Conservation (phyloP, 768 basidiomycete genomes). For the Suillus paluster region DNA sequence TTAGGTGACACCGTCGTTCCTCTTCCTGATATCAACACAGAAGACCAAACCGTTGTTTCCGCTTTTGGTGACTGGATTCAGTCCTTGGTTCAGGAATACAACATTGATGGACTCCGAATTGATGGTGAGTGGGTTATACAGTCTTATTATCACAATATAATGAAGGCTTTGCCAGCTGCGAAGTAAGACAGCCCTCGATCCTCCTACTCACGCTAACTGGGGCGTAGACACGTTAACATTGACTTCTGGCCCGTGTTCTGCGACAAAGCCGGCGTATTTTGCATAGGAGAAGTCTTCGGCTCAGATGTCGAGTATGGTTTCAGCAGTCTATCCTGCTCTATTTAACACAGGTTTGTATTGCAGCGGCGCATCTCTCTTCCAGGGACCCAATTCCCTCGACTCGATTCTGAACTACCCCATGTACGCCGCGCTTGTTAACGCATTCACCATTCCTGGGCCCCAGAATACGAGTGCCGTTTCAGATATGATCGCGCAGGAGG, state of each 20-base stretch:
- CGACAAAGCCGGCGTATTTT: conserved; percentile 78
- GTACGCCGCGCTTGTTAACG: conserved; percentile 64
- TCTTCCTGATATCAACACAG: conserved; percentile 80
- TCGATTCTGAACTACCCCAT: conserved; percentile 76
- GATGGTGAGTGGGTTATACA: conserved; percentile 50
- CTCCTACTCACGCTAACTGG: background rate
- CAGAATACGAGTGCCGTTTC: conserved; percentile 62
- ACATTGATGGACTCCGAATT: conserved; percentile 86
- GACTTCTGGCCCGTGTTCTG: conserved; percentile 82
- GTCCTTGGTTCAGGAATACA: conserved; percentile 68
- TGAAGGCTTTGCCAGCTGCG: conserved; percentile 26
- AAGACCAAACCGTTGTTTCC: conserved; percentile 62
- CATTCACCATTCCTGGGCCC: conserved; percentile 73
- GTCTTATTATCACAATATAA: background rate
- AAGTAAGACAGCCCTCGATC: conserved; percentile 28
- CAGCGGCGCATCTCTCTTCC: conserved; percentile 61
- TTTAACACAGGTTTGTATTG: conserved; percentile 16
- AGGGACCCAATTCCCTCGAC: conserved; percentile 65
- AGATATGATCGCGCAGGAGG: conserved; percentile 55
- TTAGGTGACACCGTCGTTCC: conserved; percentile 77
- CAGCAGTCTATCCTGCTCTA: background rate
- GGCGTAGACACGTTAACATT: conserved; percentile 63
- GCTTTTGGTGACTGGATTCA: conserved; percentile 73
- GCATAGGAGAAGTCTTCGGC: conserved; percentile 81
- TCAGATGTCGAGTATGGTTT: conserved; percentile 50